Evolutionary conservation across 2,329 filamentous ascomycete species (phyloP).

Genomic region (Cryphonectria japonica): DNA sequence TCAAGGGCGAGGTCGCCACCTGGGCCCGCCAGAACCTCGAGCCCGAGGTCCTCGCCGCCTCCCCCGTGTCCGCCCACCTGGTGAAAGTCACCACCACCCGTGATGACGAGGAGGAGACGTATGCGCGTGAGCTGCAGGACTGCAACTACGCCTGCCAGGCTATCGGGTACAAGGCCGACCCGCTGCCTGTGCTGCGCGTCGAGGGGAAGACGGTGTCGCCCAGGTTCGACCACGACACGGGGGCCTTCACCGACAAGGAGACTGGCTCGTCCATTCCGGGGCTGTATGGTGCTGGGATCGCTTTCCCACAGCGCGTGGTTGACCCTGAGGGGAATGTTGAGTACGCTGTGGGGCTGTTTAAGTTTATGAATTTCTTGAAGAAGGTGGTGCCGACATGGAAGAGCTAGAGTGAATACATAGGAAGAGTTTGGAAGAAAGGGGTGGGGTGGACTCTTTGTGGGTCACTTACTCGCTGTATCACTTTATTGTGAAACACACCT

Average conservation of each 20-base stretch:
- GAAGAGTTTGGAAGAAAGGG: no score
- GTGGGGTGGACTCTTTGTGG: no score
- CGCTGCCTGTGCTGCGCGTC: constrained; percentile 51
- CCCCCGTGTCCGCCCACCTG: constrained; percentile 51
- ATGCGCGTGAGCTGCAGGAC: constrained; percentile 48
- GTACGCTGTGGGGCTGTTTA: constrained; percentile 64
- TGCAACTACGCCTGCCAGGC: constrained; percentile 62
- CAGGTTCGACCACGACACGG: constrained; percentile 42
- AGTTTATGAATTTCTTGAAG: constrained; percentile 67
- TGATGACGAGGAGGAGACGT: constrained; percentile 49
- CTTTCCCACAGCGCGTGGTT: constrained; percentile 62
- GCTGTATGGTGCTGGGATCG: constrained; percentile 65
- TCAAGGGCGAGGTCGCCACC: constrained; percentile 63
- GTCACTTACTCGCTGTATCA: background rate
- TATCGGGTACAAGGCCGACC: constrained; percentile 58
- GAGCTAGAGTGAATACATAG: background rate
- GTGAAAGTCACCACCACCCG: constrained; percentile 49
- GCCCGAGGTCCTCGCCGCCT: constrained; percentile 49
- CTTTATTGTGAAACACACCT: background rate
- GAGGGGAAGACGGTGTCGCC: constrained; percentile 32
- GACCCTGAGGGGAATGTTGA: constrained; percentile 66
- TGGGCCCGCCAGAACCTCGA: constrained; percentile 65
- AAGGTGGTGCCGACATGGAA: constrained; percentile 57
- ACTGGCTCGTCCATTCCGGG: constrained; percentile 50
- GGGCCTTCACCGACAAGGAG: constrained; percentile 51